Conservation (phyloP, 345 rosid genomes). For the Lumnitzera littorea region DNA sequence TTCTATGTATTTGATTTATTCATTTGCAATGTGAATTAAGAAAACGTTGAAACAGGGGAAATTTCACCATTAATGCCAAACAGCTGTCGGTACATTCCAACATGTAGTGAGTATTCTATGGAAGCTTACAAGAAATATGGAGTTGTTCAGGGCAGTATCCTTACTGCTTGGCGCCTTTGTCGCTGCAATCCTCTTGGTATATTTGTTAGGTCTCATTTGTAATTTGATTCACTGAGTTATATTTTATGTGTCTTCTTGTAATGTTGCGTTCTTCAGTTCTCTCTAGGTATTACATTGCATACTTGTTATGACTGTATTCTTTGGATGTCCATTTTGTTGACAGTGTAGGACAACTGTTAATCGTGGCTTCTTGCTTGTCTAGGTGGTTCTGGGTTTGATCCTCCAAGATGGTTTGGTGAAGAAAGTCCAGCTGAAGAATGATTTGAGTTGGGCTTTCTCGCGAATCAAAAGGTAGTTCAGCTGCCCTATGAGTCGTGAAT, state of each 20-base stretch:
- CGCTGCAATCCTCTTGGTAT: slow-evolving; percentile 93
- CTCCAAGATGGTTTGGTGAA: slow-evolving; percentile 89
- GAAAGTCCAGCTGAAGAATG: slow-evolving; percentile 31
- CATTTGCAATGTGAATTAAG: background rate
- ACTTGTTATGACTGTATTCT: background rate
- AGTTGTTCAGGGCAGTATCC: slow-evolving; percentile 52
- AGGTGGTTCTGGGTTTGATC: slow-evolving; percentile 88
- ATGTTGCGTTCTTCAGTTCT: too few species aligned
- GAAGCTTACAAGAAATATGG: slow-evolving; percentile 93
- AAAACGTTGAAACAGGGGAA: slow-evolving; percentile 47
- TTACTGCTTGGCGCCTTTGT: slow-evolving; percentile 82
- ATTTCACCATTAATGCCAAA: slow-evolving; percentile 76
- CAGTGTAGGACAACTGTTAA: background rate
- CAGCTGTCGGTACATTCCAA: slow-evolving; percentile 77
- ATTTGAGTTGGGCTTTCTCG: slow-evolving; percentile 1
- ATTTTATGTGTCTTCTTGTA: background rate
- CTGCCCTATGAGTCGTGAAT: too few species aligned
- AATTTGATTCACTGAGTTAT: background rate
- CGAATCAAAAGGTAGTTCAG: too few species aligned
- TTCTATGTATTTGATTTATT: too few species aligned
- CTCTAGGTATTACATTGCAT: too few species aligned
- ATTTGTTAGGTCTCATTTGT: background rate
- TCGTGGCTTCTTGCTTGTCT: slow-evolving; percentile 1
- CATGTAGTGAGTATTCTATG: slow-evolving; percentile 92
- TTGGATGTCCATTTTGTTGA: background rate